A percentile compares a stretch with the other conserved stretches of the same genome.
Evolutionary conservation across 2,329 filamentous ascomycete genomes (phyloP).

Genomic region (Penicillium brasilianum): DNA sequence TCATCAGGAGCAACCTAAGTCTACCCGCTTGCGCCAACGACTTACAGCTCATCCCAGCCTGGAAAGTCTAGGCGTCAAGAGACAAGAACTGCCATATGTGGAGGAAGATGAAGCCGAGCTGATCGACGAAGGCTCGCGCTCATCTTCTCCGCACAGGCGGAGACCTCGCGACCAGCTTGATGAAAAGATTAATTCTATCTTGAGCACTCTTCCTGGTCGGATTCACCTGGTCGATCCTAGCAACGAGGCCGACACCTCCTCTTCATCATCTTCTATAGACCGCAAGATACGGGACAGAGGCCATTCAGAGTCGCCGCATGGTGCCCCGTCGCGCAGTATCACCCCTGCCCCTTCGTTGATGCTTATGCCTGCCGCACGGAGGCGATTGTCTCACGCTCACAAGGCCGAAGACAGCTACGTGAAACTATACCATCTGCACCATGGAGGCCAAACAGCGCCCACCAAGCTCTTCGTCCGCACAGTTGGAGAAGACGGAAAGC

Average conservation of each 20-base stretch:
- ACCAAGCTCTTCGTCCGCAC: slow-evolving; percentile 94
- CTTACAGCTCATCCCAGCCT: slow-evolving; percentile 40
- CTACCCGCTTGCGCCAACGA: slow-evolving; percentile 35
- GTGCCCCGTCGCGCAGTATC: slow-evolving; percentile 52
- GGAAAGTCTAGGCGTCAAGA: slow-evolving; percentile 39
- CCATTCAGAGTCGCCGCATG: slow-evolving; percentile 41
- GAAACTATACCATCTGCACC: slow-evolving; percentile 88
- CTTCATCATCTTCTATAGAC: slow-evolving; percentile 41
- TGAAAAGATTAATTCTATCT: slow-evolving; percentile 77
- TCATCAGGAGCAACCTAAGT: slow-evolving; percentile 30
- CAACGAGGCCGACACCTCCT: slow-evolving; percentile 39
- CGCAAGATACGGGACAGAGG: slow-evolving; percentile 49
- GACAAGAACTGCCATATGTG: slow-evolving; percentile 31
- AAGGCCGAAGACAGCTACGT: slow-evolving; percentile 70
- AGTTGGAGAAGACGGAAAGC: slow-evolving; percentile 85
- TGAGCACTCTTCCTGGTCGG: slow-evolving; percentile 76
- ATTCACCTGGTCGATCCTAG: slow-evolving; percentile 71
- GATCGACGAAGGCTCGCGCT: slow-evolving; percentile 30
- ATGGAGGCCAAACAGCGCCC: slow-evolving; percentile 80
- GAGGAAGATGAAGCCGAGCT: slow-evolving; percentile 27
- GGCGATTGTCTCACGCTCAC: slow-evolving; percentile 40
- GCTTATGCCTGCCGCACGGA: slow-evolving; percentile 63
- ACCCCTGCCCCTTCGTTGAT: slow-evolving; percentile 71
- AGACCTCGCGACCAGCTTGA: slow-evolving; percentile 71
- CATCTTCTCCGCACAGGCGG: slow-evolving; percentile 48